These are phyloP conservation scores for Postia placenta DNA, from an alignment of 768 basidiomycete genomes.

Conservation along the genomic window DNA sequence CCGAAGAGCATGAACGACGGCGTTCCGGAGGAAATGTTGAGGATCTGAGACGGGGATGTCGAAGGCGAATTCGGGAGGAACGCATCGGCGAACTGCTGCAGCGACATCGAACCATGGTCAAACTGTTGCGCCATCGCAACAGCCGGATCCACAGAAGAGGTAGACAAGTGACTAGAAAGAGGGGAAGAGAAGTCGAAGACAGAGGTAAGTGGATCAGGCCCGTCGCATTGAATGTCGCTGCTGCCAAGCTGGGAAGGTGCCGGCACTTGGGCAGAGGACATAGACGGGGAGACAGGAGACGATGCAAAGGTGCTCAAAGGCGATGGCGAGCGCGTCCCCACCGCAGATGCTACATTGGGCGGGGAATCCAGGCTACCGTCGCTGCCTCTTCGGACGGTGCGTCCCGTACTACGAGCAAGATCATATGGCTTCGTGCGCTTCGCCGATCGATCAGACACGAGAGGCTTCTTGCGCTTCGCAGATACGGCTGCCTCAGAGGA, in stretches of 20 bases:
- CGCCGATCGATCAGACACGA: conserved; percentile 30
- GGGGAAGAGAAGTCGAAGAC: conserved; percentile 7
- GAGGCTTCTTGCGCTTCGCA: conserved; percentile 47
- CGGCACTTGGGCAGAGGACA: background rate
- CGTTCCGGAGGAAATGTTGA: background rate
- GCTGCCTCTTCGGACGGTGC: conserved; percentile 23
- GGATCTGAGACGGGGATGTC: conserved; percentile 1
- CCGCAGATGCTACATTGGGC: conserved; percentile 20
- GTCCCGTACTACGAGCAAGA: conserved; percentile 22
- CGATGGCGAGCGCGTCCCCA: conserved; percentile 26
- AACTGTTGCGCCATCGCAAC: conserved; percentile 16
- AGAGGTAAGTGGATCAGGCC: background rate
- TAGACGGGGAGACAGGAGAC: conserved; percentile 5
- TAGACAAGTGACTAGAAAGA: background rate
- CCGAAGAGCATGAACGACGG: conserved; percentile 46
- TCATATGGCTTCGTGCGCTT: conserved; percentile 73
- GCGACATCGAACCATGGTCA: conserved; percentile 4
- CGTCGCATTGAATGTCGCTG: conserved; percentile 3
- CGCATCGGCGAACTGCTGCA: conserved; percentile 5
- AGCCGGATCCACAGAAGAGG: conserved; percentile 13
- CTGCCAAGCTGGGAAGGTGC: background rate
- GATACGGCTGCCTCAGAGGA: conserved; percentile 26
- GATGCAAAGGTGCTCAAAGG: conserved; percentile 16
- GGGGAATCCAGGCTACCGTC: conserved; percentile 25
- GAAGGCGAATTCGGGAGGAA: background rate